Evolutionary conservation across 2,329 filamentous ascomycete species (phyloP), one percentile per base, ranked within the genome.

Genomic region (Nothophoma quercina): DNA sequence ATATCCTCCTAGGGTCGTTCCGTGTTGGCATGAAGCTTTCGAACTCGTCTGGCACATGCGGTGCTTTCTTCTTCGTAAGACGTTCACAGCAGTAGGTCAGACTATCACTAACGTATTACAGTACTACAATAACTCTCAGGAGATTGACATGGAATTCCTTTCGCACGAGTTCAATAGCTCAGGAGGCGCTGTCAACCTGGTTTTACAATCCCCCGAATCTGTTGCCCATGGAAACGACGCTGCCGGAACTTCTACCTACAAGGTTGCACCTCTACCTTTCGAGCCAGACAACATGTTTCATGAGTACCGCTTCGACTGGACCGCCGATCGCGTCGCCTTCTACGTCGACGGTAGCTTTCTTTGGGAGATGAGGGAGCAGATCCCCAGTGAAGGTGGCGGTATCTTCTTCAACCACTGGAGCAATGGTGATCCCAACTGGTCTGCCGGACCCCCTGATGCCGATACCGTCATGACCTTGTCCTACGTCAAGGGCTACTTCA

Each of bases 101-200:
- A 3, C 30, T 33, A 26, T 33, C 30, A 41, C 59, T 67, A 56
- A 63, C 46, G 15, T 32, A 28, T 2, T 26, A 30, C 56, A 90
- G 88, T 92, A 90, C 72, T 85, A 84, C 75, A 90, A 91, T 71
- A 86, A 93, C 72, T 88, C 87, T 1, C 86, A 90, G 66, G 89
- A 93, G 65, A 91, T 93, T 63, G 89, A 93, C 69, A 86, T 93
- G 75, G 90, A 93, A 61, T 90, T 92, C 66, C 80, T 93, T 2
- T 90, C 88, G 1, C 78, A 78, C 18, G 80, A 91, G 57, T 89
- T 87, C 68, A 78, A 83, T 39, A 80, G 81, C 45, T 71, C 75
- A 21, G 78, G 78, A 25, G 87, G 81, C 58, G 83, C 85, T 0
- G 78, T 92, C 44, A 90, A 92, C 67, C 82, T 93, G 1, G 88